These are phyloP conservation scores for Ensete ventricosum DNA, from an alignment of 176 grass and related monocot genomes.

Conservation along the genomic window DNA sequence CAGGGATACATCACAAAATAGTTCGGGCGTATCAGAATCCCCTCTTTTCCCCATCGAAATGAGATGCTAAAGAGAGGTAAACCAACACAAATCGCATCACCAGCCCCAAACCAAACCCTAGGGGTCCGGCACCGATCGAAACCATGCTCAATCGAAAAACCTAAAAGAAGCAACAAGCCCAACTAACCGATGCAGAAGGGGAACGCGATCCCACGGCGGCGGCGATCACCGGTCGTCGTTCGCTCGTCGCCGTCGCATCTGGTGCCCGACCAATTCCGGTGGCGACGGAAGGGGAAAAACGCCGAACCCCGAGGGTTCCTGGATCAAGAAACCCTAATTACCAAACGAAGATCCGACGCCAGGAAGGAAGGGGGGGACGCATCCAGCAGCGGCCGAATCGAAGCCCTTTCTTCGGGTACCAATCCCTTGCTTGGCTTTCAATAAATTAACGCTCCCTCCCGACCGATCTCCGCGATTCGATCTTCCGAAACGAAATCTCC, in stretches of 20 bases:
- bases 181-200: neutral
- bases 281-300: neutral
- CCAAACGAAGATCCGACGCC: neutral
- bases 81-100: neutral
- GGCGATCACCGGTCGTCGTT: neutral
- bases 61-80: neutral
- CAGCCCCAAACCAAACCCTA: constrained; percentile 11
- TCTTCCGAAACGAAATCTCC: neutral
- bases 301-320: neutral
- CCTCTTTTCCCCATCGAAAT: neutral
- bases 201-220: neutral
- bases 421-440: neutral
- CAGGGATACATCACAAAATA: neutral
- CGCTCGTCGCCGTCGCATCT: neutral
- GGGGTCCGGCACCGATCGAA: neutral
- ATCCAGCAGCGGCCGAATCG: neutral
- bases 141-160: neutral
- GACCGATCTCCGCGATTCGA: neutral
- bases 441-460: neutral
- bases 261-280: neutral
- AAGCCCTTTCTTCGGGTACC: constrained; percentile 1
- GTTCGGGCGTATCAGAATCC: neutral
- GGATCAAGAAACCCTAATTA: neutral
- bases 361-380: neutral
- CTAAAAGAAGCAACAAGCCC: neutral